These are phyloP conservation scores for Apiotrichum siamense DNA, from an alignment of 1,284 basidiomycete genomes.

Conservation along the genomic window DNA sequence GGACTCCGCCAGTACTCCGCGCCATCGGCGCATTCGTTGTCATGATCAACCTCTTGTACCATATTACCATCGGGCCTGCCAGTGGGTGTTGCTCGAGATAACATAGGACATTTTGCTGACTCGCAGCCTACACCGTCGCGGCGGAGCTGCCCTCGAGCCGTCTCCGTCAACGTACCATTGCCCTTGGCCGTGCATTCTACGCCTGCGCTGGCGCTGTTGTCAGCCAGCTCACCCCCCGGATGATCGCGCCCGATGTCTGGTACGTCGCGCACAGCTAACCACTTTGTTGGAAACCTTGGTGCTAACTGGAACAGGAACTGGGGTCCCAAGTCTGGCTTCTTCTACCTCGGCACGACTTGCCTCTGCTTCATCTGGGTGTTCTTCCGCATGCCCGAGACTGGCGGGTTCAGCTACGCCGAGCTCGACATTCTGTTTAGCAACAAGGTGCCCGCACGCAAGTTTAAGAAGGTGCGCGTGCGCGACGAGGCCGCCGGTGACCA, in stretches of 20 bases:
- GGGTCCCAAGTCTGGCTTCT: conserved; percentile 11
- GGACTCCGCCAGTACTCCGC: conserved; percentile 15
- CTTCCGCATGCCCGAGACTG: conserved; percentile 24
- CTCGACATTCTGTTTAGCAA: conserved; percentile 38
- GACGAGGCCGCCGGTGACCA: background rate
- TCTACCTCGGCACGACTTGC: conserved; percentile 6
- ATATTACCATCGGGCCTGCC: conserved; percentile 25
- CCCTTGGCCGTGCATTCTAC: conserved; percentile 48
- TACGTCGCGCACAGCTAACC: too few relatives aligned
- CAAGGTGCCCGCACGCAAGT: conserved; percentile 35
- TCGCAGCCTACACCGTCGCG: conserved; percentile 14
- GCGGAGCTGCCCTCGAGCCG: conserved; percentile 12
- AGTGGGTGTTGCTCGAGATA: too few relatives aligned
- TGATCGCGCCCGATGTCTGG: too few relatives aligned
- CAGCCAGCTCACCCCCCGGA: conserved; percentile 40
- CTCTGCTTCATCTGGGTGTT: conserved; percentile 4
- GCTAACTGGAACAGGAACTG: conserved; percentile 8
- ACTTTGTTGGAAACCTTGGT: too few relatives aligned
- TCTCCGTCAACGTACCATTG: conserved; percentile 48
- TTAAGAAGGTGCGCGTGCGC: conserved; percentile 24
- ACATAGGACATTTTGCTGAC: too few relatives aligned
- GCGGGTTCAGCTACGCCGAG: conserved; percentile 27
- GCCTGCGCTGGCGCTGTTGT: conserved; percentile 41
- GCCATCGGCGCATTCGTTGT: conserved; percentile 35
- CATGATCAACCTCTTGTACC: conserved; percentile 23